Evolutionary conservation across 306 rosid genomes (phyloP).

Genomic region (Fragaria ananassa): DNA sequence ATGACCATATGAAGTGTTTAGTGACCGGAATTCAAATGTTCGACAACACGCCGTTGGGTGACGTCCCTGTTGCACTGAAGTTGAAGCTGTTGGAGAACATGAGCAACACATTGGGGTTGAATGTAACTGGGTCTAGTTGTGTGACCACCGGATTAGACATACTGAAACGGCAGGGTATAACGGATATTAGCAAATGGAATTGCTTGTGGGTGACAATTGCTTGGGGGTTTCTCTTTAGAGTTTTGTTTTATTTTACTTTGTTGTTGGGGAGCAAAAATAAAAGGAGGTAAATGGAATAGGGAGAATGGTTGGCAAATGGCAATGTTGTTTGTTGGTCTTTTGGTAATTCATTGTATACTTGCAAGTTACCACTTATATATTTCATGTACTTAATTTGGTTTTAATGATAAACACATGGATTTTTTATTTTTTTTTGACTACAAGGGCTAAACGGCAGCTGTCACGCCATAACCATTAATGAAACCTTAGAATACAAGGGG

Average conservation of each 20-base stretch:
- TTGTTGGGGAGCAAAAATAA: constrained; percentile 75
- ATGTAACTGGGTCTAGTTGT: constrained; percentile 56
- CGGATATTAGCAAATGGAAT: constrained; percentile 65
- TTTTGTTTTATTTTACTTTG: constrained; percentile 63
- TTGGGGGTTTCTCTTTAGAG: constrained; percentile 78
- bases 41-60: constrained; percentile 61
- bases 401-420: background rate
- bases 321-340: constrained; percentile 3
- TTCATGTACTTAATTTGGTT: background rate
- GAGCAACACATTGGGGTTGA: constrained; percentile 58
- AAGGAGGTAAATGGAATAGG: constrained; percentile 35
- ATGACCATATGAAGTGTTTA: constrained; percentile 45
- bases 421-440: too few relatives aligned
- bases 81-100: constrained; percentile 52
- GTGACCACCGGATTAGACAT: constrained; percentile 70
- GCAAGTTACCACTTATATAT: background rate
- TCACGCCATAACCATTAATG: too few relatives aligned
- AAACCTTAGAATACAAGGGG: too few relatives aligned
- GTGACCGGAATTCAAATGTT: constrained; percentile 77
- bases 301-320: background rate
- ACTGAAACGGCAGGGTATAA: constrained; percentile 68
- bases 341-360: background rate
- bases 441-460: too few relatives aligned
- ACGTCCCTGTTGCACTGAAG: constrained; percentile 45
- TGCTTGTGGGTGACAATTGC: constrained; percentile 75